Base-by-base conservation (phyloP, 2,329 filamentous ascomycete genomes). In the Curvularia lunata region DNA sequence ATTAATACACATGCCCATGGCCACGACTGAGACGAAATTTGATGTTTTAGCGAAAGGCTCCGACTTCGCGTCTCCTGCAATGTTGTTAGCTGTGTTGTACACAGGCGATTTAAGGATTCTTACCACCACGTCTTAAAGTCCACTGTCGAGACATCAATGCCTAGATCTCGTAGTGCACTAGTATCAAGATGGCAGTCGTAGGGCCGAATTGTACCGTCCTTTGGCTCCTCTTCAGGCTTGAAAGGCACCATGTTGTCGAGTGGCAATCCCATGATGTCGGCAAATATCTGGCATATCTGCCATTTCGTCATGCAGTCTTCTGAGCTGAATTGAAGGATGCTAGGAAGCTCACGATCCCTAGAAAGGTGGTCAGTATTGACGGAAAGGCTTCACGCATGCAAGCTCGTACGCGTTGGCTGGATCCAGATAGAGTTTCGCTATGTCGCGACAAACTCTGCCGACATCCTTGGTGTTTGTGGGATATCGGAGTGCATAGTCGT, bases 401-500 rank as follows among this genome's bases (percentile, higher is more conserved):
- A 19, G 27, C 28, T 21, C 62, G 59, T 52, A 63, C 12, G 80
- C 77, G 51, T 69, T 70, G 69, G 59, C 52, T 1, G 66, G 43
- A 49, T 71, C 64, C 2, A 71, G 52, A 69, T 93, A 95, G 69
- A 90, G 88, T 60, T 81, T 82, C 1, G 90, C 86, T 47, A 95
- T 80, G 66, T 96, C 91, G 61, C 87, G 83, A 68, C 88, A 90
- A 45, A 97, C 90, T 38, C 93, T 84, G 18, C 84, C 92, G 18
- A 96, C 88, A 71, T 97, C 93, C 72, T 92, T 89, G 0, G 92
- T 96, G 73, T 95, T 95, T 7, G 92, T 96, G 8, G 92, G 92
- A 78, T 91, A 96, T 27, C 92, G 85, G 49, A 90, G 79, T 1
- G 91, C 88, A 87, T 91, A 96, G 75, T 96, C 88, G 70, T 97